phyloP scores from a whole-genome alignment of 139 green algal genomes.

The Astrephomene gubernaculifera region DNA sequence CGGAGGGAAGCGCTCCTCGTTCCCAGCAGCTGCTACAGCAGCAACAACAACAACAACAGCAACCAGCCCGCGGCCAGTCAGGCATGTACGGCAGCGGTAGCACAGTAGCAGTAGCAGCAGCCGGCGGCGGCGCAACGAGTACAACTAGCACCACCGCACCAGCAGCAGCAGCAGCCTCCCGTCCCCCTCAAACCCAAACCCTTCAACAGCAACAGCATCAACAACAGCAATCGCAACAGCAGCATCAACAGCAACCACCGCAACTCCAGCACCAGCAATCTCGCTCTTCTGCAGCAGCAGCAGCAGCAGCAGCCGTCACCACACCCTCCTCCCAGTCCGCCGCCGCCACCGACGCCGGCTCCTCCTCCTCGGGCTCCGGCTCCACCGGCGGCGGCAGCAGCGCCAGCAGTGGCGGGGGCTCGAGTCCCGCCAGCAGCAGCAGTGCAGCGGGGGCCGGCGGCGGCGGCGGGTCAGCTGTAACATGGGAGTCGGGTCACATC shows the following conservation, averaged over 20 bases:
- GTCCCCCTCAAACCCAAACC: too few relatives aligned
- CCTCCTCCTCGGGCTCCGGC: background rate
- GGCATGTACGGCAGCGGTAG: too few relatives aligned
- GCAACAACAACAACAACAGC: background rate
- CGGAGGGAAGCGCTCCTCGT: too few relatives aligned
- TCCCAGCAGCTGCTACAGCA: background rate
- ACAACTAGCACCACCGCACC: background rate
- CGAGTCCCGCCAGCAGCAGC: background rate
- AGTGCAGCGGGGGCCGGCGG: background rate
- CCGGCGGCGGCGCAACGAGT: too few relatives aligned
- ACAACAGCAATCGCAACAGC: background rate
- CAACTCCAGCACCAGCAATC: background rate
- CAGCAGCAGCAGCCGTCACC: background rate
- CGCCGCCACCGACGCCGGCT: background rate
- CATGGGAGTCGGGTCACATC: slow-evolving; percentile 66
- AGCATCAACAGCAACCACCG: background rate
- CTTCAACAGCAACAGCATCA: too few relatives aligned
- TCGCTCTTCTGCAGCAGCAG: background rate
- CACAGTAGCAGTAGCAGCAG: too few relatives aligned
- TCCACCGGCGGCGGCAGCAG: background rate
- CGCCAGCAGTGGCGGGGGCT: background rate
- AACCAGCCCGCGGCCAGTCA: too few relatives aligned
- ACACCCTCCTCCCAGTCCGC: background rate
- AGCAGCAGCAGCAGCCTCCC: background rate
- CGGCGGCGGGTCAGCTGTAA: background rate